phyloP scores from a whole-genome alignment of 1,139 yeast genomes.

The Yamadazyma pseudoaaseri region DNA sequence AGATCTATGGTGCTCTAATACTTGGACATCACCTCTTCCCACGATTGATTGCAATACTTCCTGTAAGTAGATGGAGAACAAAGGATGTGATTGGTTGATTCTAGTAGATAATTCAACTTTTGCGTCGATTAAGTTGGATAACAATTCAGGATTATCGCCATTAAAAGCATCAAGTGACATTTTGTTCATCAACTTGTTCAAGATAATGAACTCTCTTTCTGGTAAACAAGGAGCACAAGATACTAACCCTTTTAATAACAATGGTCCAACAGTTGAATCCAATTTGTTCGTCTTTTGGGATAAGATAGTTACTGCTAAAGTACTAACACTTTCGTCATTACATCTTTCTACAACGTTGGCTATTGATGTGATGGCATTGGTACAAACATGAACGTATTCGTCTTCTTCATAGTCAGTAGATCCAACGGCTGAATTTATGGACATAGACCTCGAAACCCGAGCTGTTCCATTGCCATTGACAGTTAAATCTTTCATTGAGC shows the following conservation, averaged over 20 bases:
- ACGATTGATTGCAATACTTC: conserved; percentile 69
- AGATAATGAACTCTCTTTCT: conserved; percentile 56
- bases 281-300: conserved; percentile 70
- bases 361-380: conserved; percentile 71
- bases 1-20: conserved; percentile 76
- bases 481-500: conserved; percentile 17
- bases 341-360: conserved; percentile 68
- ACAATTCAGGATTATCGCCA: conserved; percentile 29
- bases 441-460: conserved; percentile 9
- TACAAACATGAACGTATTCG: conserved; percentile 39
- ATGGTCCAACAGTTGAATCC: conserved; percentile 36
- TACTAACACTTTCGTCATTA: conserved; percentile 73
- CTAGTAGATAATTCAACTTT: conserved; percentile 53
- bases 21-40: conserved; percentile 80
- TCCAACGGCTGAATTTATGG: conserved; percentile 9
- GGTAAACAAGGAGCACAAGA: conserved; percentile 59
- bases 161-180: conserved; percentile 33
- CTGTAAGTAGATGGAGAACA: conserved; percentile 58
- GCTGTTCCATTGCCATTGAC: conserved; percentile 4
- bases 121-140: conserved; percentile 43
- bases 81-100: conserved; percentile 38
- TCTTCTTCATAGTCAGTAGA: conserved; percentile 24
- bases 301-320: conserved; percentile 76
- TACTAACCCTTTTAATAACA: conserved; percentile 55
- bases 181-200: conserved; percentile 49